Evolutionary conservation across 441 rosid genomes (phyloP).

Genomic region (Eruca vesicaria): DNA sequence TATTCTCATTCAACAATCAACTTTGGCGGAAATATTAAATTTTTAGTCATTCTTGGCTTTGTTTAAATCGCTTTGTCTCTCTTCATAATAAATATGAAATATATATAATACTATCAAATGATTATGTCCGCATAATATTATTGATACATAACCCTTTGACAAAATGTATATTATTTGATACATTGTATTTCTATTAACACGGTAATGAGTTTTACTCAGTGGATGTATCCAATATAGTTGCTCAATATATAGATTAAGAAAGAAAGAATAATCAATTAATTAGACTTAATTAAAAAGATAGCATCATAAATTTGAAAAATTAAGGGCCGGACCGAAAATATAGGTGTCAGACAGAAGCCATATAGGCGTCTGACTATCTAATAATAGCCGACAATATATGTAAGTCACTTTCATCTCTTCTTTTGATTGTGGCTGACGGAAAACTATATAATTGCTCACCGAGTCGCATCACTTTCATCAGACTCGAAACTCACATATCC

Average conservation of each 20-base stretch:
- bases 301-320: slow-evolving; percentile 3
- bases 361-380: neutral
- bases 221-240: neutral
- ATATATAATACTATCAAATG: neutral
- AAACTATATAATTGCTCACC: slow-evolving; percentile 14
- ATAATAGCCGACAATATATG: slow-evolving; percentile 27
- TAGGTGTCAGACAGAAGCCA: slow-evolving; percentile 9
- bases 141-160: no score
- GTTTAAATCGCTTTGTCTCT: slow-evolving; percentile 4
- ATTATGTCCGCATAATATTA: neutral
- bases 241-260: neutral
- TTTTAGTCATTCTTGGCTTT: neutral
- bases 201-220: neutral
- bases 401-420: slow-evolving; percentile 9
- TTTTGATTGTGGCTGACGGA: slow-evolving; percentile 3
- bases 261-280: neutral
- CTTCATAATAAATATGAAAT: neutral
- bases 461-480: slow-evolving; percentile 19
- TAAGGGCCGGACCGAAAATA: slow-evolving; percentile 18
- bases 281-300: slow-evolving; percentile 3
- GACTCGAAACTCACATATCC: slow-evolving; percentile 3
- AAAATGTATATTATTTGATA: no score
- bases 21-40: neutral
- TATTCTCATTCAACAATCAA: slow-evolving; percentile 24
- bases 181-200: neutral